phyloP scores from a whole-genome alignment of 768 basidiomycete genomes.

The Collybiopsis luxurians region DNA sequence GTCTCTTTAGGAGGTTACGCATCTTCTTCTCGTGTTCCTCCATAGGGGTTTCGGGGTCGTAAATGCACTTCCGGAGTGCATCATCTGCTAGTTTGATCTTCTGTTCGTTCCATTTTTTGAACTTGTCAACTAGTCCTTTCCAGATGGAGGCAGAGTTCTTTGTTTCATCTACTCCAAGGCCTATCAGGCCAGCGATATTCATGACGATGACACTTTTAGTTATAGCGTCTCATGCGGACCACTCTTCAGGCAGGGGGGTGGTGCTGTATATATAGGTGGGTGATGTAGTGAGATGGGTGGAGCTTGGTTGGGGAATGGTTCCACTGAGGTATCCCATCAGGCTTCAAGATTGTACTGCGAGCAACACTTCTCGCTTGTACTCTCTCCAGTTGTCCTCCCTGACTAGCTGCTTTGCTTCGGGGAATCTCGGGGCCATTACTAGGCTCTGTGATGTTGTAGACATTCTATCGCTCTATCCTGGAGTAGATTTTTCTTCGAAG shows the following conservation, averaged over 20 bases:
- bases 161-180: background rate
- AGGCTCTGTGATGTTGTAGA: no score
- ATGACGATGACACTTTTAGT: background rate
- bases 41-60: background rate
- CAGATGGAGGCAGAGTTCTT: background rate
- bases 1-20: background rate
- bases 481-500: no score
- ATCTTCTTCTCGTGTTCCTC: background rate
- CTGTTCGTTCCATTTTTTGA: background rate
- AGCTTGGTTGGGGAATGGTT: no score
- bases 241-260: background rate
- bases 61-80: background rate
- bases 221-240: background rate
- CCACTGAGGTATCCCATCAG: no score
- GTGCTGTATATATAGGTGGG: no score
- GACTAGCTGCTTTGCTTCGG: no score
- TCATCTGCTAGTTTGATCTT: background rate
- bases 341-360: no score
- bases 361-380: no score
- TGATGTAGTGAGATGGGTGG: no score
- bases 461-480: no score
- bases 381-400: no score
- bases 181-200: background rate
- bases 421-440: no score
- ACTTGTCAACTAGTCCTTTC: background rate